Conservation (phyloP, 768 basidiomycete genomes). For the Calocera cornea region DNA sequence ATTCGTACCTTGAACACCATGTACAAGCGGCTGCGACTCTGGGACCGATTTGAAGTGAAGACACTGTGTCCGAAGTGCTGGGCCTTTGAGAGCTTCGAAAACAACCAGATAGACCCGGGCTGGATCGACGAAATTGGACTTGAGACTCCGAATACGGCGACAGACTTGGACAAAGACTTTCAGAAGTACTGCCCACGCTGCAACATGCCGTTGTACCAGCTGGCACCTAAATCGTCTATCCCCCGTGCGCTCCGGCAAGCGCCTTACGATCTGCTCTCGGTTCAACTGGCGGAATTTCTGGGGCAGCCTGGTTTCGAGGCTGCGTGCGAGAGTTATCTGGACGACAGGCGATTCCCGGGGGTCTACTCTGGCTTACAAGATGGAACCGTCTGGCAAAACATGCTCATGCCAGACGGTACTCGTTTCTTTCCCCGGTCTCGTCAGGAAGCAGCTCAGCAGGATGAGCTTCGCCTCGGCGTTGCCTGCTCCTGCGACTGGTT, state of each 20-base stretch:
- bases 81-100: neutral
- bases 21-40: neutral
- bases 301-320: conserved; percentile 20
- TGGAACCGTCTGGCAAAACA: conserved; percentile 18
- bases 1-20: neutral
- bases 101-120: neutral
- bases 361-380: conserved; percentile 21
- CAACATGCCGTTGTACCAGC: neutral
- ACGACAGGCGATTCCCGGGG: conserved; percentile 9
- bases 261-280: neutral
- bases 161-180: neutral
- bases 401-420: conserved; percentile 11
- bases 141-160: neutral
- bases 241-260: neutral
- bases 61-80: neutral
- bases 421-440: neutral
- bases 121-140: neutral
- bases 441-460: neutral
- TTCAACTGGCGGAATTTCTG: neutral
- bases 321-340: conserved; percentile 14
- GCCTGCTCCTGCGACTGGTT: conserved; percentile 1
- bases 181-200: neutral
- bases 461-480: conserved; percentile 2
- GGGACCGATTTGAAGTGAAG: neutral
- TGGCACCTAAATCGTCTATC: neutral